Evolutionary conservation across 495 filamentous ascomycete species (phyloP).

Genomic region (Podospora pseudopauciseta): DNA sequence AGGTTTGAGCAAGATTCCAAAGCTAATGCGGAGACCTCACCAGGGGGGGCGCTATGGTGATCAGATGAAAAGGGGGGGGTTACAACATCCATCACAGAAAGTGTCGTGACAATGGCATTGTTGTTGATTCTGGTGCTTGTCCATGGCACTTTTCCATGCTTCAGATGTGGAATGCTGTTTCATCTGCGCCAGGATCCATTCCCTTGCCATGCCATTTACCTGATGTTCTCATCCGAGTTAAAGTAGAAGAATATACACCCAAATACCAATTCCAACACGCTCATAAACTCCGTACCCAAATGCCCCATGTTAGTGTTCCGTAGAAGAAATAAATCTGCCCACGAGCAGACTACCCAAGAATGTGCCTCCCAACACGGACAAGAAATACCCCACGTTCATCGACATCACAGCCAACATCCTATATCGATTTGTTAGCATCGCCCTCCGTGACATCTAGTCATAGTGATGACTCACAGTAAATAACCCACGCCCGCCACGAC

Average conservation of each 20-base stretch:
- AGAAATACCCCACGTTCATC: conserved; percentile 93
- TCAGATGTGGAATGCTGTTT: too few species aligned
- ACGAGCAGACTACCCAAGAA: conserved; percentile 81
- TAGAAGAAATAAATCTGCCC: conserved; percentile 57
- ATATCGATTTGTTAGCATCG: conserved; percentile 14
- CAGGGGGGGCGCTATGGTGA: not conserved
- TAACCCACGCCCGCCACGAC: conserved; percentile 75
- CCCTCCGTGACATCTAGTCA: not conserved
- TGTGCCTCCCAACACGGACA: conserved; percentile 75
- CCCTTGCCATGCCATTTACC: not conserved
- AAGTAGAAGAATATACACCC: not conserved
- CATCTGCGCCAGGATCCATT: too few species aligned
- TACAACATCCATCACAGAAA: not conserved
- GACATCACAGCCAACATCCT: conserved; percentile 99
- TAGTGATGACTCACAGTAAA: conserved; percentile 66
- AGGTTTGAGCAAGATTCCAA: not conserved
- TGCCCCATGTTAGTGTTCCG: conserved; percentile 32
- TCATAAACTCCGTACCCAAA: not conserved
- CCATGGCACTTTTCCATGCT: not conserved
- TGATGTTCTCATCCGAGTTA: not conserved
- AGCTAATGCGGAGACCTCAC: not conserved
- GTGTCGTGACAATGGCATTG: not conserved
- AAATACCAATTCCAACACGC: not conserved
- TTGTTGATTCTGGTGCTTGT: not conserved
- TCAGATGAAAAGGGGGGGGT: not conserved